Conservation (phyloP, 2,329 filamentous ascomycete genomes). For the Aspergillus uvarum region DNA sequence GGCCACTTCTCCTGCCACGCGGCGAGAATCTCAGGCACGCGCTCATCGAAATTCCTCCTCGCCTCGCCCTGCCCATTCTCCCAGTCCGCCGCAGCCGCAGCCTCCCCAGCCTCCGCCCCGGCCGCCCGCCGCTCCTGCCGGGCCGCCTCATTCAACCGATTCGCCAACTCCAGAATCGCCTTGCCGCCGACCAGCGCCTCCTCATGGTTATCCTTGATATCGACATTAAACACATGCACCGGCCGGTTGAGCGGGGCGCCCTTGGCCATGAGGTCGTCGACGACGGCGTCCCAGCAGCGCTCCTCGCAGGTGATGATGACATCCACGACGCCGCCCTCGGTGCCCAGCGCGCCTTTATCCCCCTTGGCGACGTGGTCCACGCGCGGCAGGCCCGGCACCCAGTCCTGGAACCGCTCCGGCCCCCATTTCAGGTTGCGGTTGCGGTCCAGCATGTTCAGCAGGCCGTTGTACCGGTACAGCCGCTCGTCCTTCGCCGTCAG, state of each 20-base stretch:
- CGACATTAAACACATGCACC: slow-evolving; percentile 96
- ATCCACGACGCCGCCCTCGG: slow-evolving; percentile 87
- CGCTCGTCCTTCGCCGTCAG: slow-evolving; percentile 80
- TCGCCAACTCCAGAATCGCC: slow-evolving; percentile 87
- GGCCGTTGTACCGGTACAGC: slow-evolving; percentile 86
- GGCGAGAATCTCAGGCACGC: slow-evolving; percentile 85
- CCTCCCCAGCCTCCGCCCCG: not conserved
- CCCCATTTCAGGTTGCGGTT: slow-evolving; percentile 93
- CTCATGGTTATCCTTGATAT: slow-evolving; percentile 98
- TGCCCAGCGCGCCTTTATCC: slow-evolving; percentile 74
- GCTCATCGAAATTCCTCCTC: slow-evolving; percentile 81
- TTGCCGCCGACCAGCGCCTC: slow-evolving; percentile 87
- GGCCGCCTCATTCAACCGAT: slow-evolving; percentile 78
- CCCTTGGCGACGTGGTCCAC: slow-evolving; percentile 67
- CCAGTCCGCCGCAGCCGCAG: slow-evolving; percentile 51
- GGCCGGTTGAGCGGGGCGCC: slow-evolving; percentile 85
- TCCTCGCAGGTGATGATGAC: slow-evolving; percentile 97
- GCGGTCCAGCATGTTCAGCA: slow-evolving; percentile 92
- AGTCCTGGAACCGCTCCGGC: slow-evolving; percentile 97
- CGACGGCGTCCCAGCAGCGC: slow-evolving; percentile 94
- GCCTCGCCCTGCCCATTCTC: slow-evolving; percentile 66
- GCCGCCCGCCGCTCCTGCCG: slow-evolving; percentile 67
- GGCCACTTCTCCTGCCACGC: slow-evolving; percentile 96
- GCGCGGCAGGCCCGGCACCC: slow-evolving; percentile 82
- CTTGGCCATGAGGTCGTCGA: slow-evolving; percentile 86